A percentile compares a stretch with the other conserved stretches of the same genome.
Evolutionary conservation across 148 eudicot species (phyloP).

Genomic region (Tetragonia tetragonoides): DNA sequence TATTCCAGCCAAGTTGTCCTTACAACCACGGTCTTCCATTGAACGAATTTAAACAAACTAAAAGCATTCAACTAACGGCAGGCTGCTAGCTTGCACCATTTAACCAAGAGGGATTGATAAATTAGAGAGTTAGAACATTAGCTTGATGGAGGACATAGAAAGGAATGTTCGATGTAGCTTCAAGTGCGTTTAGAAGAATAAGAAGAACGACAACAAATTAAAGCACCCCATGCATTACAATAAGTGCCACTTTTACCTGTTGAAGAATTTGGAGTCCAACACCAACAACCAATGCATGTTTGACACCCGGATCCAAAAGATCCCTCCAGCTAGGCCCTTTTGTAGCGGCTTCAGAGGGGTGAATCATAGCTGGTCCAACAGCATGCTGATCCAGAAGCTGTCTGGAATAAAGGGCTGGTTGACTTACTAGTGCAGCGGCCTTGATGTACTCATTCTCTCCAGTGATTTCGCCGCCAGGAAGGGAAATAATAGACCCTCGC

Average conservation of each 20-base stretch:
- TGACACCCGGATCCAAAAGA: constrained; percentile 58
- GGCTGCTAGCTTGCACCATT: neutral
- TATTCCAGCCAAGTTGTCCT: neutral
- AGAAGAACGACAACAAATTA: neutral
- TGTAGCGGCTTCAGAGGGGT: constrained; percentile 48
- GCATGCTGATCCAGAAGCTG: constrained; percentile 43
- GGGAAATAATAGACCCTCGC: constrained; percentile 47
- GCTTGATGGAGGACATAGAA: neutral
- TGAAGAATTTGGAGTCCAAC: constrained; percentile 57
- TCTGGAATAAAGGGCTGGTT: constrained; percentile 55
- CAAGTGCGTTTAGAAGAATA: neutral
- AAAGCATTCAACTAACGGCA: neutral
- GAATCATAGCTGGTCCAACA: constrained; percentile 58
- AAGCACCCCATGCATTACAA: neutral
- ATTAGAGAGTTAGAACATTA: neutral
- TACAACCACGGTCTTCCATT: neutral
- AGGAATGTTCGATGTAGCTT: neutral
- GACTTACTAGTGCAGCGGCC: constrained; percentile 64
- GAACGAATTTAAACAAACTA: neutral
- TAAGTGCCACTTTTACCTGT: constrained; percentile 37
- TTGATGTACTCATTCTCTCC: constrained; percentile 40
- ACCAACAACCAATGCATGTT: constrained; percentile 52
- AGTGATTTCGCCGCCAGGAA: constrained; percentile 42
- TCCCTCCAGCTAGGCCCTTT: constrained; percentile 50
- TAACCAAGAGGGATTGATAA: neutral